Base-by-base conservation (phyloP, 2,329 filamentous ascomycete species). In the Phaeosphaeria sp. region DNA sequence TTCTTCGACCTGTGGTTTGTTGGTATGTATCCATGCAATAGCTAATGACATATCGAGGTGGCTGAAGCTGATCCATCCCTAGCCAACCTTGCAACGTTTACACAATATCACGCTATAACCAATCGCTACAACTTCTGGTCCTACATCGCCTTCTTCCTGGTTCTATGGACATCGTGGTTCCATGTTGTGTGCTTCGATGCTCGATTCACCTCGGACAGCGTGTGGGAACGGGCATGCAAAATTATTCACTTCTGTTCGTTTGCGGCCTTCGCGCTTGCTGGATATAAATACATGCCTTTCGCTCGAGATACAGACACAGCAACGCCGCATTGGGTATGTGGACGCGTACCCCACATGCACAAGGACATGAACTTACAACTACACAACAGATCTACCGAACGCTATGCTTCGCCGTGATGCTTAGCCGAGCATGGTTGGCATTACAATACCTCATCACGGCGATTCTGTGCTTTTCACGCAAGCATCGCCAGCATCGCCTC, bases 131-230 rank as follows among this genome's bases (percentile, higher is more conserved):
- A 33, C n/a, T 59, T 76, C 6, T 60, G 62, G 46, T 53, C 78
- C 36, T 81, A 84, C 64, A 73, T 84, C 51, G 74, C 82, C 46
- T 83, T 82, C 66, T 79, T 85, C 65, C 70, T 82, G 11, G 78
- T 89, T 17, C 77, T 89, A 6, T 89, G 87, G 87, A 84, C 87
- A 52, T 87, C 84, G 22, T 89, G 87, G 87, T 78, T 88, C 18
- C 78, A 86, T 44, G 82, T 85, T 15, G 82, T 83, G 17, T 74
- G 88, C 3, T 87, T 85, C 66, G 87, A 89, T 71, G 82, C 88
- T 43, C 83, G 87, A 1, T 89, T 87, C 65, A 82, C 85, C 0
- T 80, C 83, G 13, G 87, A 89, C 70, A 87, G 84, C 33, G 78
- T 88, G 39, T 86, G 87, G 60, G 84, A 87, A 60, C 81, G 87